Percentiles rank a stretch among this genome's conserved stretches.
These are phyloP conservation scores for Artemisia annua DNA, from an alignment of 129 eudicot genomes.

Conservation along the genomic window DNA sequence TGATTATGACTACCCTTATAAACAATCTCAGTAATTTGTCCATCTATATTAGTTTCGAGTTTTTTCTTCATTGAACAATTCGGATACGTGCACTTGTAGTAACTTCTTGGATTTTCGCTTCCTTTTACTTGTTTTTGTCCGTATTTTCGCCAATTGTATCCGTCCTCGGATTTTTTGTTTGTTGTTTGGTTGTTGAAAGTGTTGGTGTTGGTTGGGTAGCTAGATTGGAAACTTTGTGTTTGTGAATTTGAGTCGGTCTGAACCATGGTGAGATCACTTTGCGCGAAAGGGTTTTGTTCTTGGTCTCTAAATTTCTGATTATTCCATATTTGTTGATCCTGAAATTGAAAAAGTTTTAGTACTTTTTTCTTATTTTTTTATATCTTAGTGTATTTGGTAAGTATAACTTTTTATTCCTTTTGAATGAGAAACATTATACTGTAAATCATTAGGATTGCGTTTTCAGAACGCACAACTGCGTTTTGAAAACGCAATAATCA, in stretches of 20 bases:
- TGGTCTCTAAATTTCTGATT: constrained; percentile 36
- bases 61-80: constrained; percentile 80
- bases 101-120: constrained; percentile 86
- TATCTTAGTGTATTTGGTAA: no score
- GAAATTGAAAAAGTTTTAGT: constrained; percentile 14
- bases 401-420: no score
- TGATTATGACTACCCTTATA: constrained; percentile 81
- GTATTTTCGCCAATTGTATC: constrained; percentile 86
- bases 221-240: constrained; percentile 39
- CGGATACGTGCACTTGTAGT: constrained; percentile 77
- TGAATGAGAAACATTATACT: no score
- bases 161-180: constrained; percentile 62
- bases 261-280: constrained; percentile 49
- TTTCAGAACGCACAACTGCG: no score
- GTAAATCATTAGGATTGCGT: no score
- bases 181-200: constrained; percentile 29
- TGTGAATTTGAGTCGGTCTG: constrained; percentile 45
- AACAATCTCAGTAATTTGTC: constrained; percentile 87
- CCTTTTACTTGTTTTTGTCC: constrained; percentile 93
- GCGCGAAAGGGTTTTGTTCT: constrained; percentile 23
- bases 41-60: constrained; percentile 66
- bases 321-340: constrained; percentile 40
- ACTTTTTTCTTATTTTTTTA: no score
- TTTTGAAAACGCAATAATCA: no score
- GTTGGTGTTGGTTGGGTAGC: constrained; percentile 21